Evolutionary conservation across 768 basidiomycete genomes (phyloP).

Genomic region (Phlebiopsis flavidoalba): DNA sequence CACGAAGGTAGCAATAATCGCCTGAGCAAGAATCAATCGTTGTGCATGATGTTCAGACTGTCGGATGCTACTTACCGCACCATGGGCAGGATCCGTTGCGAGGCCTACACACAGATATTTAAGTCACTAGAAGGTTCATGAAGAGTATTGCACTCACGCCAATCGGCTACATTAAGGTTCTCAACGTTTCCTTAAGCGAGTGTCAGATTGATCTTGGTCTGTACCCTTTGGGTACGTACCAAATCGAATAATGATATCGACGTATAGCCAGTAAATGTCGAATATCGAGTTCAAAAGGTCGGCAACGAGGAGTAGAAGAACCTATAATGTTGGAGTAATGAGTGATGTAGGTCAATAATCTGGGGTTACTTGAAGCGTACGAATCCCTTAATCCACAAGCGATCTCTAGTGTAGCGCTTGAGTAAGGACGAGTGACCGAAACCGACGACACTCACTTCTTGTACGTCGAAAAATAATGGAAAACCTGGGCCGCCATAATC

Average conservation of each 20-base stretch:
- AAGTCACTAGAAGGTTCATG: not conserved
- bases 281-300: conserved; percentile 19
- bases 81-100: conserved; percentile 17
- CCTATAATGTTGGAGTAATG: conserved; percentile 5
- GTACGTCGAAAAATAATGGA: conserved; percentile 21
- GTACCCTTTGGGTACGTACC: conserved; percentile 5
- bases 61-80: conserved; percentile 7
- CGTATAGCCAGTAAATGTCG: conserved; percentile 17
- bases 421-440: not conserved
- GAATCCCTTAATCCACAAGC: conserved; percentile 16
- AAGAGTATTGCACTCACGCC: conserved; percentile 2
- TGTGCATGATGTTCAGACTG: not conserved
- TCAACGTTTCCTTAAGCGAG: not conserved
- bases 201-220: not conserved
- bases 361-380: conserved; percentile 7
- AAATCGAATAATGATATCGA: conserved; percentile 15
- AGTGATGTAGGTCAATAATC: not conserved
- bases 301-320: conserved; percentile 14
- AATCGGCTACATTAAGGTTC: not conserved
- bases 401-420: conserved; percentile 13
- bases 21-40: conserved; percentile 5
- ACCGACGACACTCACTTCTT: conserved; percentile 10
- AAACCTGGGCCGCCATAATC: conserved; percentile 29
- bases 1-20: conserved; percentile 16
- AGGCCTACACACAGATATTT: not conserved